Percentiles rank a stretch among this genome's conserved stretches.
These are phyloP conservation scores for Penstemon newberryi DNA, from an alignment of 257 asterid genomes.

Conservation along the genomic window DNA sequence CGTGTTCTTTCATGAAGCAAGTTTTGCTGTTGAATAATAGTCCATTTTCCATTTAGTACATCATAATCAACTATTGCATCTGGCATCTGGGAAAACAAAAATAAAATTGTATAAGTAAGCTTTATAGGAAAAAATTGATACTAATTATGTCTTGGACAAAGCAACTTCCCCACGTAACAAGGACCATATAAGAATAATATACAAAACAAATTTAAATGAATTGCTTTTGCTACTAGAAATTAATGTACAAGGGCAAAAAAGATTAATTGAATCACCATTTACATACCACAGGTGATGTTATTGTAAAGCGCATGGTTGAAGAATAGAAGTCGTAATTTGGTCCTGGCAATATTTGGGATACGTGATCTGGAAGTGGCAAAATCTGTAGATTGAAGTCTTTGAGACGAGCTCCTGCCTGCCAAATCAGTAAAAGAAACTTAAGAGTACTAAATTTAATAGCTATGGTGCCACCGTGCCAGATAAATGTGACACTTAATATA, in stretches of 20 bases:
- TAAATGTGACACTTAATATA: neutral
- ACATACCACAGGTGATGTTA: constrained; percentile 90
- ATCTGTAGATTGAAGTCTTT: constrained; percentile 65
- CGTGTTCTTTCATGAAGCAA: constrained; percentile 81
- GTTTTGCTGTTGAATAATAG: constrained; percentile 83
- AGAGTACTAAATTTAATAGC: neutral
- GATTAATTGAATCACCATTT: neutral
- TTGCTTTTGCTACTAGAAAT: constrained; percentile 3
- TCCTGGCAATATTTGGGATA: constrained; percentile 84
- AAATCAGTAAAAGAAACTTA: constrained; percentile 14
- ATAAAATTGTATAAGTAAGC: constrained; percentile 12
- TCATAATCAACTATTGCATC: constrained; percentile 93
- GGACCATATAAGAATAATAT: too few species aligned
- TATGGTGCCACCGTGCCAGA: neutral
- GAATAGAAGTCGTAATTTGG: constrained; percentile 87
- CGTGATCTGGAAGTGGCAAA: constrained; percentile 83
- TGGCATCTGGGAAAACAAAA: constrained; percentile 68
- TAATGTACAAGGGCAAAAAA: constrained; percentile 14
- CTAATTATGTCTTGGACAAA: neutral
- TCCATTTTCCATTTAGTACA: constrained; percentile 71
- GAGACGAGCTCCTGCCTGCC: constrained; percentile 63
- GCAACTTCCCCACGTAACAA: neutral
- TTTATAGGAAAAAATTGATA: neutral
- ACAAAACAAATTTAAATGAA: neutral
- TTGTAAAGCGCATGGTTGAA: constrained; percentile 79